A percentile compares a stretch with the other conserved stretches of the same genome.
Evolutionary conservation across 1,139 yeast genomes (phyloP).

Genomic region (Pichia sp.): DNA sequence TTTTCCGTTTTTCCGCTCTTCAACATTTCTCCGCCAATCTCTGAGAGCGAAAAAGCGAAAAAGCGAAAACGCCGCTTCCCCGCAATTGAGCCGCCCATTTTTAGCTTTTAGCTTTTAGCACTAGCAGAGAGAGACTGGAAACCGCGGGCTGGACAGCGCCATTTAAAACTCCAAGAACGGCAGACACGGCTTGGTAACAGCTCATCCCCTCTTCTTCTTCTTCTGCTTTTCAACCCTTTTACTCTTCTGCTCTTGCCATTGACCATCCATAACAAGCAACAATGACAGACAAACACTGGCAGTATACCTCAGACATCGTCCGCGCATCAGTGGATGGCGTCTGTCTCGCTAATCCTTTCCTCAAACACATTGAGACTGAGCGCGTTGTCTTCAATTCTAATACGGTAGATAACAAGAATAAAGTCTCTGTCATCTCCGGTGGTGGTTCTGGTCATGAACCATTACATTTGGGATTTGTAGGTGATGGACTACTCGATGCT

Average conservation of each 20-base stretch:
- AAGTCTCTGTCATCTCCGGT: slow-evolving; percentile 73
- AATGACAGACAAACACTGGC: slow-evolving; percentile 47
- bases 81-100: too few species aligned
- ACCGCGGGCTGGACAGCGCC: too few species aligned
- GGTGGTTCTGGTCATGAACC: slow-evolving; percentile 99
- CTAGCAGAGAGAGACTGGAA: too few species aligned
- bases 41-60: too few species aligned
- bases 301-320: slow-evolving; percentile 54
- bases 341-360: slow-evolving; percentile 58
- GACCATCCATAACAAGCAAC: neutral
- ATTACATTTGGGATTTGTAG: slow-evolving; percentile 85
- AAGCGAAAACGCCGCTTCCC: too few species aligned
- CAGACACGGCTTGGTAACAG: too few species aligned
- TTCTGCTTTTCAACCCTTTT: too few species aligned
- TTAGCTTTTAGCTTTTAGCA: too few species aligned
- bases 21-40: too few species aligned
- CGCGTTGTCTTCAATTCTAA: slow-evolving; percentile 51
- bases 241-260: neutral
- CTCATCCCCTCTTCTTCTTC: too few species aligned
- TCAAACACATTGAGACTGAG: slow-evolving; percentile 58
- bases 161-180: too few species aligned
- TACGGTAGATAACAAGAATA: slow-evolving; percentile 31
- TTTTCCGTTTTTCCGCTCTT: too few species aligned
- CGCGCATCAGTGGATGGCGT: slow-evolving; percentile 59
- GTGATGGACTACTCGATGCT: slow-evolving; percentile 71